phyloP scores from a whole-genome alignment of 202 grass and related monocot genomes.

The Schoenoplectus triqueter region DNA sequence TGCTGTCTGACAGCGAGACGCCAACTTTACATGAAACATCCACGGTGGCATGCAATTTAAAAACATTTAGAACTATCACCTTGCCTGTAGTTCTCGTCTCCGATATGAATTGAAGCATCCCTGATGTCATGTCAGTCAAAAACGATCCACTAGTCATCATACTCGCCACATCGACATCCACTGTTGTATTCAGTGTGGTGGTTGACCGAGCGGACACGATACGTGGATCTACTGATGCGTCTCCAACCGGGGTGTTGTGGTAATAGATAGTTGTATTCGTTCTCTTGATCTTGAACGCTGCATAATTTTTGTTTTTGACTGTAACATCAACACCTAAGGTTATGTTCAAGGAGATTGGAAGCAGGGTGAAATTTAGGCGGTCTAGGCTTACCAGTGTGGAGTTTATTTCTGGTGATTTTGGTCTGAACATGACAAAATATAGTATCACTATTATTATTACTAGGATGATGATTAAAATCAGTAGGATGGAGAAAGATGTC shows the following conservation, averaged over 20 bases:
- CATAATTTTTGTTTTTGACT: conserved; percentile 58
- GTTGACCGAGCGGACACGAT: conserved; percentile 36
- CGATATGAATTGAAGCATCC: conserved; percentile 45
- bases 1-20: conserved; percentile 41
- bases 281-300: conserved; percentile 48
- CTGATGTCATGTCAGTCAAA: not conserved
- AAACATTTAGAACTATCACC: conserved; percentile 47
- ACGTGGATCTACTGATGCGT: conserved; percentile 44
- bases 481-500: conserved; percentile 37
- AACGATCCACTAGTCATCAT: conserved; percentile 27
- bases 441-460: conserved; percentile 40
- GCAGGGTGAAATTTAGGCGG: conserved; percentile 38
- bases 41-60: conserved; percentile 50
- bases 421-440: conserved; percentile 63
- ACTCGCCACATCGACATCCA: conserved; percentile 29
- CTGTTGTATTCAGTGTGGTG: not conserved
- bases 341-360: conserved; percentile 38
- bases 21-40: conserved; percentile 45
- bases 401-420: conserved; percentile 48
- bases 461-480: conserved; percentile 44
- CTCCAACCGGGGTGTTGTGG: conserved; percentile 52
- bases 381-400: conserved; percentile 43
- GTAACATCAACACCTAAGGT: conserved; percentile 53
- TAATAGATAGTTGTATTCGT: conserved; percentile 53
- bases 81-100: conserved; percentile 42